Base-by-base conservation (phyloP, 139 green algal genomes). In the Chlorella sp. region DNA sequence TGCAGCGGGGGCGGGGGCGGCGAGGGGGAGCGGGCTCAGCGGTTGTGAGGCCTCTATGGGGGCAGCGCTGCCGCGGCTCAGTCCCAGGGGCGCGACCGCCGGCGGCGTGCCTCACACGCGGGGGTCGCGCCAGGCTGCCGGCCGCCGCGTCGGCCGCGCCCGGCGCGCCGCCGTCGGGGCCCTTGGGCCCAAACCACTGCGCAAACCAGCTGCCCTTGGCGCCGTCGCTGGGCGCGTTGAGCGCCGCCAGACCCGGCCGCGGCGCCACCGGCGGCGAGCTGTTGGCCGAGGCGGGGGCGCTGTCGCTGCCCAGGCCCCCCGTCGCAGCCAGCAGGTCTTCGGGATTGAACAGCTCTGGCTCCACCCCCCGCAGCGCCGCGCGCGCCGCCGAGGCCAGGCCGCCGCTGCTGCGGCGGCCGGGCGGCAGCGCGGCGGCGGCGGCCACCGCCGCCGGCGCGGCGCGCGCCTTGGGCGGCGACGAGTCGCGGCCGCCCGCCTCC, bases 281-380 rank as follows among this genome's bases (percentile, higher is more conserved):
- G n/a, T n/a, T 29, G n/a, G 21, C 38, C 36, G 12, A 63, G 3
- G 25, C 36, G 14, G 31, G 31, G 1, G 27, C 42, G 25, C 36
- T 70, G 38, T 51, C 41, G 41, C 41, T n/a, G n/a, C 27, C n/a
- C 14, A 17, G 4, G 12, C 46, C 12, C 7, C 31, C 36, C 0
- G 27, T 21, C 7, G 46, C 42, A 8, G 23, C 63, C 65, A 90
- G 55, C 40, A 88, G 66, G 11, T 90, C 85, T 60, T 87, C 83
- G 5, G 84, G 82, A 14, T 59, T 69, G 71, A 82, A 89, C 58
- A 89, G 71, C 74, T 86, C 84, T 12, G 82, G 84, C 73, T 86
- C 82, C 60, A 85, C 76, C 42, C 45, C 40, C 29, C 42, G 15
- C 65, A 50, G 65, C 3, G 67, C 43, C 31, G 36, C 45, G 67